Percentiles rank a stretch among this genome's conserved stretches.
Conservation (phyloP, 768 basidiomycete species). For the Austroboletus festivus region DNA sequence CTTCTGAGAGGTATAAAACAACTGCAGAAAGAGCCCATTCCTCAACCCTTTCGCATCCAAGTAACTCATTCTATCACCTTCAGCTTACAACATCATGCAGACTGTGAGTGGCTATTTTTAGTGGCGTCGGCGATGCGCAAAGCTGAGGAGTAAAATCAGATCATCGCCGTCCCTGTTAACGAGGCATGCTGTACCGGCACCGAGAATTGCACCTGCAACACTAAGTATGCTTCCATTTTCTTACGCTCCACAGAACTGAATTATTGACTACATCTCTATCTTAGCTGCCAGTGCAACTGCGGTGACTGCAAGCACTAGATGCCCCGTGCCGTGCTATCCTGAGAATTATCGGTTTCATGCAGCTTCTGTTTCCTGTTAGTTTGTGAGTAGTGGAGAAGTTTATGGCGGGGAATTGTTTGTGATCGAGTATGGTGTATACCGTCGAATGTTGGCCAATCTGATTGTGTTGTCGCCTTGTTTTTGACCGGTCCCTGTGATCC, state of each 20-base stretch:
- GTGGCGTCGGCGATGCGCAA: not conserved
- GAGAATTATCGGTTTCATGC: too few relatives aligned
- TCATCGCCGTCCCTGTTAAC: conserved; percentile 8
- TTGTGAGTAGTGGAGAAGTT: too few relatives aligned
- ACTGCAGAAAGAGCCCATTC: too few relatives aligned
- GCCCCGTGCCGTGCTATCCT: too few relatives aligned
- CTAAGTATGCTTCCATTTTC: conserved; percentile 5
- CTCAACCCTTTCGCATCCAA: not conserved
- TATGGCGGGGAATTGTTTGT: too few relatives aligned
- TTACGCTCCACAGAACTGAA: too few relatives aligned
- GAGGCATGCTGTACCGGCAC: conserved; percentile 16
- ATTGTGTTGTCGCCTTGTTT: not conserved
- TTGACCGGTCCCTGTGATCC: too few relatives aligned
- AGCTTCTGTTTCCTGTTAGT: too few relatives aligned
- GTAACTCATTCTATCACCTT: not conserved
- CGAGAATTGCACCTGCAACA: conserved; percentile 11
- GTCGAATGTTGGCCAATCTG: not conserved
- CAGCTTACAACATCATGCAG: conserved; percentile 7
- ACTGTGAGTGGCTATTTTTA: conserved; percentile 3
- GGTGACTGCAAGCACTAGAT: conserved; percentile 20
- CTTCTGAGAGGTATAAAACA: conserved; percentile 1
- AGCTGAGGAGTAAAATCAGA: not conserved
- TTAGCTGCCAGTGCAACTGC: conserved; percentile 19
- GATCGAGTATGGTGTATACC: not conserved
- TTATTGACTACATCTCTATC: conserved; percentile 2